Evolutionary conservation across 2,329 filamentous ascomycete genomes (phyloP).

Genomic region (Aureobasidium sp.): DNA sequence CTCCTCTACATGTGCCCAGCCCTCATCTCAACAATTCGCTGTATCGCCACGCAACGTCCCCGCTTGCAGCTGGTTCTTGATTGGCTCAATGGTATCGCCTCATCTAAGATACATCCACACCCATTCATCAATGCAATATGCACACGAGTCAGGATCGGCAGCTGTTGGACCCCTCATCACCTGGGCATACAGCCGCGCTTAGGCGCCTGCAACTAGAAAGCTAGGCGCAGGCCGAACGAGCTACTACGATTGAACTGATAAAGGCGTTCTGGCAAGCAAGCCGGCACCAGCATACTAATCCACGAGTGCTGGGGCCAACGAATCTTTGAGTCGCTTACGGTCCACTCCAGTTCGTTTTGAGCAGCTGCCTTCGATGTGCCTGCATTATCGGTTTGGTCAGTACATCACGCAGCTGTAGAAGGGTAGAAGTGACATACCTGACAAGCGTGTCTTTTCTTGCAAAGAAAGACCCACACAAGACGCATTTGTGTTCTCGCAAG

Average conservation of each 20-base stretch:
- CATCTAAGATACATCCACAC: not conserved
- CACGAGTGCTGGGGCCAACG: not conserved
- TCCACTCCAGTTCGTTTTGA: constrained; percentile 47
- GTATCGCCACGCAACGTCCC: not conserved
- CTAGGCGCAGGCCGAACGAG: not conserved
- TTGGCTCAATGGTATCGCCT: not conserved
- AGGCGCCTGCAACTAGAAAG: not conserved
- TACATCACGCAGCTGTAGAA: not conserved
- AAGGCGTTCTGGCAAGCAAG: not conserved
- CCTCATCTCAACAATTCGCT: not conserved
- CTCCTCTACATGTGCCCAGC: not conserved
- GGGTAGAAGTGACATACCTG: constrained; percentile 48
- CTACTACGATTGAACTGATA: not conserved
- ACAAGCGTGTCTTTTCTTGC: constrained; percentile 75
- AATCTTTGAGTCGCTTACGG: not conserved
- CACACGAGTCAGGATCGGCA: constrained; percentile 7
- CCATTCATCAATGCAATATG: not conserved
- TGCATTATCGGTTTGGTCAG: constrained; percentile 29
- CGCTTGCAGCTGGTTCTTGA: not conserved
- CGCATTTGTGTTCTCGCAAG: constrained; percentile 61
- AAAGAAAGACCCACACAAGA: constrained; percentile 64
- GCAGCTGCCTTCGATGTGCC: constrained; percentile 72
- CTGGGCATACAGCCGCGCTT: constrained; percentile 4
- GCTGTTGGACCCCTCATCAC: not conserved
- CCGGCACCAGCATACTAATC: not conserved